Evolutionary conservation across 2,329 filamentous ascomycete genomes (phyloP), one percentile per base, ranked within the genome.

Genomic region (Fusarium abutilonis): DNA sequence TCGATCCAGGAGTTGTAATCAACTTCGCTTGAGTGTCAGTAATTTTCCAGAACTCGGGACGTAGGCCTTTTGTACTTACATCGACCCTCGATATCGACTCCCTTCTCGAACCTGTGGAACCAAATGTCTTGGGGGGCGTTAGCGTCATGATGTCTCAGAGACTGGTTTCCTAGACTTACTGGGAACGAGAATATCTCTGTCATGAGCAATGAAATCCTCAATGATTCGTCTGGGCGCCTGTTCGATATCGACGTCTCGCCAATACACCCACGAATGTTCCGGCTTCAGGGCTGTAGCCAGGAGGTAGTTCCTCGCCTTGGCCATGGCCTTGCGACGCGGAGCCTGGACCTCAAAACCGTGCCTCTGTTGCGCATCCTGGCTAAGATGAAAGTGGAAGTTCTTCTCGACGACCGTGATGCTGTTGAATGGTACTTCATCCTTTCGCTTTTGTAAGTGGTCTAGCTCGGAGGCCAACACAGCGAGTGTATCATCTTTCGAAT

Each of bases 1-100:
- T 99, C 95, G 69, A 96, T 86, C 95, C 95, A 99, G 2, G 95
- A 98, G 78, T 99, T 99, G 81, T 99, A 99, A 76, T 99, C 95
- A 74, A 98, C 92, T 95, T 60, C 64, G 6, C 10, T 17, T 46
- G 38, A 21, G 47, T 56, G 51, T 70, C 21, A 71, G 64, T 35
- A 26, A 26, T 28, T 34, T 29, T 23, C 17, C 35, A 14, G n/a
- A 38, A 7, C 10, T 11, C 40, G 23, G 6, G 21, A 9, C 13
- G 13, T 11, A 15, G 9, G 15, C 14, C 7, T 32, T 5, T n/a
- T 19, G 28, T 47, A 82, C 89, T 80, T 82, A 95, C 92, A 99
- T 84, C 92, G 88, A 64, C 95, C 95, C 79, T 99, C 95, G 68
- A 98, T 94, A 74, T 99, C 94, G 47, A 83, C 82, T 23, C 88